Evolutionary conservation across 371 early-diverging fungal genomes (phyloP), one percentile per base, ranked within the genome.

Genomic region (Mucor irregularis): DNA sequence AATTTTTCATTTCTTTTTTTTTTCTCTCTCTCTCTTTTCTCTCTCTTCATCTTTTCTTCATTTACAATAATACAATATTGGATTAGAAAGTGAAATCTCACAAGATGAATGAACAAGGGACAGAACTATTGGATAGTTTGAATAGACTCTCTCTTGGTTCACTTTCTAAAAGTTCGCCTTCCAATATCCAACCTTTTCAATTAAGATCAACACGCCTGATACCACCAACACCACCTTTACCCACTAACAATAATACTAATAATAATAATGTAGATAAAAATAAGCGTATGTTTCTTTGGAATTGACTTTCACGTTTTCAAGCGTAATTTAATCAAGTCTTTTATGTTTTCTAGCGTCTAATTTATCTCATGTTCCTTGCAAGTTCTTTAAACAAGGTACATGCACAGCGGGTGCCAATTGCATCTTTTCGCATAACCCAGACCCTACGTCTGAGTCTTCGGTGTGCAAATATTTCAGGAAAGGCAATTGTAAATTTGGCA

Each of bases 401-500:
- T 91, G 91, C 64, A 86, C 89, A 2, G 90, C 90, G 17, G 91
- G 91, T 33, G 75, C 82, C 58, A 84, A 84, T 58, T 91, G 91
- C 61, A 76, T 80, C 47, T 91, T 91, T 65, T 90, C 89, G 30
- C 91, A 90, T 69, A 83, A 74, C 40, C 70, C 78, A 56, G 85
- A 82, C 49, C 56, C 80, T 14, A 65, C 74, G 42, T 73, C 82
- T 14, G 85, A 83, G 42, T 73, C 76, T 37, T 66, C 78, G 26
- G 81, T 87, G 5, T 91, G 91, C 79, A 87, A 87, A 62, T 90
- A 90, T 65, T 90, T 80, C 62, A 44, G 84, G 39, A 90, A 90
- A 71, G 90, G 91, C 31, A 90, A 86, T 45, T 91, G 91, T 75
- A 89, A 88, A 56, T 91, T 88, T 75, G 92, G 90, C 24, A 84